Conservation (phyloP, 2,329 filamentous ascomycete genomes). For the Triangularia setosa region DNA sequence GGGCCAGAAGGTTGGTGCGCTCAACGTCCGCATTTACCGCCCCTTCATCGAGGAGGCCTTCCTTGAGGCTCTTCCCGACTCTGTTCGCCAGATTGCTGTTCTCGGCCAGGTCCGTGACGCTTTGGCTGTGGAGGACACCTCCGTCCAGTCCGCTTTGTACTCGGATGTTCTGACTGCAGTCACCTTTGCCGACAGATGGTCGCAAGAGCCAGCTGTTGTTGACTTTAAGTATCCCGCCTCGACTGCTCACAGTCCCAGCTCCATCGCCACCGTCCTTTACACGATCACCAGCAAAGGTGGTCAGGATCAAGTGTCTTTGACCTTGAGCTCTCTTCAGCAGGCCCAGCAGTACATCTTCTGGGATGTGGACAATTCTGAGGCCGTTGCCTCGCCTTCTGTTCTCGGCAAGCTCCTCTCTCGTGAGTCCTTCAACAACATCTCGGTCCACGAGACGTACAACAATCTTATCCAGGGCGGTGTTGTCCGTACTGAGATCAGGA, state of each 20-base stretch:
- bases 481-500: conserved; percentile 79
- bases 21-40: conserved; percentile 90
- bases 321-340: conserved; percentile 44
- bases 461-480: conserved; percentile 71
- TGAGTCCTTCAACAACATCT: conserved; percentile 63
- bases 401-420: conserved; percentile 62
- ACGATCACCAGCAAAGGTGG: conserved; percentile 44
- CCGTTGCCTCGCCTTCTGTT: conserved; percentile 60
- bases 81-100: conserved; percentile 72
- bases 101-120: conserved; percentile 82
- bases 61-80: conserved; percentile 72
- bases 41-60: conserved; percentile 96
- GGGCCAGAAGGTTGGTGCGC: conserved; percentile 75
- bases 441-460: conserved; percentile 59
- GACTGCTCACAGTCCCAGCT: conserved; percentile 52
- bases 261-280: conserved; percentile 49
- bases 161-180: conserved; percentile 86
- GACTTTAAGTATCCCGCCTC: conserved; percentile 88
- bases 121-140: conserved; percentile 67
- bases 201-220: conserved; percentile 59
- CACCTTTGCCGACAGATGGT: conserved; percentile 69
- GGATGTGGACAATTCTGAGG: conserved; percentile 74
- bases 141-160: conserved; percentile 80
- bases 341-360: conserved; percentile 90
- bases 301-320: conserved; percentile 49